Percentiles rank a stretch among this genome's conserved stretches.
These are phyloP conservation scores for Cenchrus purpureus DNA, from an alignment of 176 grass and related monocot genomes.

Conservation along the genomic window DNA sequence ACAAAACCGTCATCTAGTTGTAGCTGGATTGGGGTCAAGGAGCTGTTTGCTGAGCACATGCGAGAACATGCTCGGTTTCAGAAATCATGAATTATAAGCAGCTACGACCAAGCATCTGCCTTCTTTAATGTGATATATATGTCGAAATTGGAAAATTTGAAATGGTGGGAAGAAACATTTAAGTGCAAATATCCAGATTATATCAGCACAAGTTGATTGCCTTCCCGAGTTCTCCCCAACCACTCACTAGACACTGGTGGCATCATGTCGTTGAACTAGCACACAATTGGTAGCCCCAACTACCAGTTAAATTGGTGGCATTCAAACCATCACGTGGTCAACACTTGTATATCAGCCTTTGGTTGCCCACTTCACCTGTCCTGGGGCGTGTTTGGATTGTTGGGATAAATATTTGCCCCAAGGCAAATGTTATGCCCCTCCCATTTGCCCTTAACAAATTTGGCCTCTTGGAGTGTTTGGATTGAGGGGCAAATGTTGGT, in stretches of 20 bases:
- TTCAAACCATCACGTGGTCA: slow-evolving; percentile 45
- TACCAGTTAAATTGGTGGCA: slow-evolving; percentile 33
- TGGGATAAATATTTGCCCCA: no score
- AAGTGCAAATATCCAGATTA: slow-evolving; percentile 20
- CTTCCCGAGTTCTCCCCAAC: slow-evolving; percentile 33
- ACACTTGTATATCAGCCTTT: slow-evolving; percentile 34
- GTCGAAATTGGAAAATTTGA: background rate
- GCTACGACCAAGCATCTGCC: background rate
- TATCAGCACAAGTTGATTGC: slow-evolving; percentile 35
- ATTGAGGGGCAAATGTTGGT: no score
- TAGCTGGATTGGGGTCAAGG: background rate
- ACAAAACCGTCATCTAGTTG: background rate
- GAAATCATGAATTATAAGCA: slow-evolving; percentile 12
- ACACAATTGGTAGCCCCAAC: slow-evolving; percentile 50
- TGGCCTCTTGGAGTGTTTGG: no score
- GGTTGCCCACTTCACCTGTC: background rate
- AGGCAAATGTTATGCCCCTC: no score
- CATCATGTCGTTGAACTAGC: slow-evolving; percentile 38
- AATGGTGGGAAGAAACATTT: slow-evolving; percentile 14
- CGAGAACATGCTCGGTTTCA: slow-evolving; percentile 4
- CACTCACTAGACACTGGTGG: slow-evolving; percentile 36
- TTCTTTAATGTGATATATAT: slow-evolving; percentile 6
- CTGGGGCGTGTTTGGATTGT: no score
- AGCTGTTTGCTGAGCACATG: slow-evolving; percentile 9
- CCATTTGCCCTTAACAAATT: no score